Evolutionary conservation across 129 eudicot species (phyloP).

Genomic region (Chrysanthemum seticuspe): DNA sequence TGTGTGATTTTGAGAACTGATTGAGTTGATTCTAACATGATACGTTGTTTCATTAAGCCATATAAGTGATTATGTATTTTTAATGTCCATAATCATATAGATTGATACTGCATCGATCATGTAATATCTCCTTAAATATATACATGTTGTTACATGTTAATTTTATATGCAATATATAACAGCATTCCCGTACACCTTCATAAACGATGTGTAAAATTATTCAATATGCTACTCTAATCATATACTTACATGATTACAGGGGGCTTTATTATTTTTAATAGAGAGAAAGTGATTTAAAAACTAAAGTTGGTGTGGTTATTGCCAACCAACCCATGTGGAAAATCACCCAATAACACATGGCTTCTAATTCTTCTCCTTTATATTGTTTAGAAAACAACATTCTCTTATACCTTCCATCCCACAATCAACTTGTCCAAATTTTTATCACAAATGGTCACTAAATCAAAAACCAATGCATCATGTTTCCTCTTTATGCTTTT

Average conservation of each 20-base stretch:
- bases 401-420: conserved; percentile 22
- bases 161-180: no score
- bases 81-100: no score
- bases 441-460: conserved; percentile 15
- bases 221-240: background rate
- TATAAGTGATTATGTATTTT: no score
- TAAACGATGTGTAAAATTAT: no score
- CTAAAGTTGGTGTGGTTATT: conserved; percentile 21
- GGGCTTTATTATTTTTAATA: background rate
- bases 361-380: conserved; percentile 16
- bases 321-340: conserved; percentile 25
- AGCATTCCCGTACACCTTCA: no score
- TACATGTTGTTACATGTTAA: no score
- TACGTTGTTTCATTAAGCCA: no score
- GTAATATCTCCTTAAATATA: no score
- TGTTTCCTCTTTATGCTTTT: conserved; percentile 17
- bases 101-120: no score
- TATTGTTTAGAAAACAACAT: conserved; percentile 23
- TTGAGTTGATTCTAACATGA: no score
- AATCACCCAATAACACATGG: no score
- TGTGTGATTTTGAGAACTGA: no score
- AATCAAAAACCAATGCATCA: conserved; percentile 17
- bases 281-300: conserved; percentile 3
- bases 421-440: background rate
- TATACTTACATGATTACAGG: background rate